Conservation (phyloP, 164 flowering plant genomes). For the Tetrastigma voinierianum region DNA sequence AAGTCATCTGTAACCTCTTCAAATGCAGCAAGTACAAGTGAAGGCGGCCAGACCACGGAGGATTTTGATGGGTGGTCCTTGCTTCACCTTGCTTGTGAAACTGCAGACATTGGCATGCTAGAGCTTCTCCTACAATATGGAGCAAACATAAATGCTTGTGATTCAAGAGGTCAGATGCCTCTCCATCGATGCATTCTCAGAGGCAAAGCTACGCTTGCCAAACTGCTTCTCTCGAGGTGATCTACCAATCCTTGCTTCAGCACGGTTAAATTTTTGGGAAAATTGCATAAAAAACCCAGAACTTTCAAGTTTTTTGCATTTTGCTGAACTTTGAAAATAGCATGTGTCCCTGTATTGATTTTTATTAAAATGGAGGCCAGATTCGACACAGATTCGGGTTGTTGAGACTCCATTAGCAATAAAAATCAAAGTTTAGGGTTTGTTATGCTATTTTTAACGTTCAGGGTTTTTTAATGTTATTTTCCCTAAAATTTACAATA, state of each 20-base stretch:
- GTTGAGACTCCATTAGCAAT: too few species aligned
- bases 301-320: too few species aligned
- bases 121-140: conserved; percentile 96
- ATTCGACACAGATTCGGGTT: too few species aligned
- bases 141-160: conserved; percentile 68
- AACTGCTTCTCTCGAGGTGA: conserved; percentile 75
- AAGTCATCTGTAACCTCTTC: conserved; percentile 39
- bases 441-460: too few species aligned
- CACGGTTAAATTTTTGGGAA: too few species aligned
- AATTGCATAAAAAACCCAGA: too few species aligned
- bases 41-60: conserved; percentile 41
- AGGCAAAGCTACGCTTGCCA: conserved; percentile 54
- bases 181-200: conserved; percentile 70
- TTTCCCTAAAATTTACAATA: neutral
- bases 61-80: conserved; percentile 77
- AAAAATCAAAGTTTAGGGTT: too few species aligned
- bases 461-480: too few species aligned
- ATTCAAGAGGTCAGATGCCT: conserved; percentile 78
- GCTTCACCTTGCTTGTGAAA: conserved; percentile 93
- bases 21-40: conserved; percentile 35
- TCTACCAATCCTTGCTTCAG: neutral
- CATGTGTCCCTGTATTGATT: too few species aligned
- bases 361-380: too few species aligned
- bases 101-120: conserved; percentile 88
- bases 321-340: too few species aligned